Evolutionary conservation across 2,329 filamentous ascomycete genomes (phyloP).

Genomic region (Decorospora gaudefroyi): DNA sequence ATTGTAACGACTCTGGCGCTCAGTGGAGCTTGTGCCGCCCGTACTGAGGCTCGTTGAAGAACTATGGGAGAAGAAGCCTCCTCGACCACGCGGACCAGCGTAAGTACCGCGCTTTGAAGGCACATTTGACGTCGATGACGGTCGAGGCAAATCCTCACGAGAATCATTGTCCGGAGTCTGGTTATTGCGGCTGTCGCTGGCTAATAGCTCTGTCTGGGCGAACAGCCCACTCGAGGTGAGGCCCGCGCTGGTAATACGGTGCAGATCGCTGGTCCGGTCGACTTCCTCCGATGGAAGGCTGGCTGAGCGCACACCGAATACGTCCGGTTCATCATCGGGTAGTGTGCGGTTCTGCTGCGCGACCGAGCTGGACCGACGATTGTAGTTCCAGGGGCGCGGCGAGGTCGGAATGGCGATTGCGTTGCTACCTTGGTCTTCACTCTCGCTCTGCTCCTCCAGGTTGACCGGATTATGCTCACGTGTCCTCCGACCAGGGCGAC

Average conservation of each 20-base stretch:
- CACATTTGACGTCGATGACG: conserved; percentile 37
- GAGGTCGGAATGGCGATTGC: conserved; percentile 77
- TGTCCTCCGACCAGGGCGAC: conserved; percentile 40
- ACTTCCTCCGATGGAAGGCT: conserved; percentile 65
- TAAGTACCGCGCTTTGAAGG: conserved; percentile 36
- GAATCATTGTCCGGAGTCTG: conserved; percentile 27
- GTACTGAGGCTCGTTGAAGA: conserved; percentile 41
- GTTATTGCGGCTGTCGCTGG: conserved; percentile 35
- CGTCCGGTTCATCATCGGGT: conserved; percentile 64
- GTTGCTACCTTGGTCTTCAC: conserved; percentile 57
- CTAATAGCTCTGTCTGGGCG: conserved; percentile 47
- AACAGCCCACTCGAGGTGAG: conserved; percentile 68
- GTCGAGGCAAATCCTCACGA: conserved; percentile 34
- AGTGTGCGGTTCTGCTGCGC: conserved; percentile 67
- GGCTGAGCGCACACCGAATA: conserved; percentile 67
- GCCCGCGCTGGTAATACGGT: conserved; percentile 50
- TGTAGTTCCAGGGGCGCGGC: conserved; percentile 59
- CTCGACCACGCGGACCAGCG: conserved; percentile 34
- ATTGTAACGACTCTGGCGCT: conserved; percentile 50
- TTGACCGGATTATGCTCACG: conserved; percentile 35
- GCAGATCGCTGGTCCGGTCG: conserved; percentile 54
- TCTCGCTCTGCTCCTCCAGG: conserved; percentile 35
- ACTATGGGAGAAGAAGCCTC: conserved; percentile 39
- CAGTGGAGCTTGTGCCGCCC: conserved; percentile 43
- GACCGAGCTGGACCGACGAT: conserved; percentile 69